Evolutionary conservation across 1,284 basidiomycete species (phyloP), one percentile per base, ranked within the genome.

Genomic region (Ganoderma sp.): DNA sequence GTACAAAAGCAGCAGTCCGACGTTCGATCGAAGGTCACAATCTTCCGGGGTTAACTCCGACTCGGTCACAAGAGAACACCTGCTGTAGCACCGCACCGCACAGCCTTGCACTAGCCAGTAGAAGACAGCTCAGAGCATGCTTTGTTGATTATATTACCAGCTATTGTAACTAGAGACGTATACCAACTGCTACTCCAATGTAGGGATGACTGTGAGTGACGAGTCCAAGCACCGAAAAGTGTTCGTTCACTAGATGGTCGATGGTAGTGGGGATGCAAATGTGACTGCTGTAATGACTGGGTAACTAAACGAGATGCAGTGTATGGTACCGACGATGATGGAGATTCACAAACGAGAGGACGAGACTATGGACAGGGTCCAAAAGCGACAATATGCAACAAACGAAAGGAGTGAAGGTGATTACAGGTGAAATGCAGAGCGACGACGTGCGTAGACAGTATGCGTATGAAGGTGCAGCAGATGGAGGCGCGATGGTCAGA

Each of bases 341-440:
- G 54, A n/a, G n/a, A 61, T 64, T 59, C 59, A 56, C 25, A 32
- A 45, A 57, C n/a, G 37, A 64, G 22, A 60, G 58, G 37, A 52
- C 39, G 61, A 22, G 25, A 59, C 61, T 69, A 71, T 69, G 70
- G 60, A 71, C 68, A 74, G 42, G 41, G 69, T 71, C 71, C 72
- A 45, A 69, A 69, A 63, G 66, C 58, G 22, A 50, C 39, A 76
- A 69, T 74, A 75, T 75, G 68, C 69, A 68, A 72, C 73, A 67
- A 37, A 63, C 28, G 64, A 69, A 72, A 66, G 58, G 71, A 70
- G 63, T 56, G 68, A 52, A 70, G 70, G 41, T 22, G 58, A 75
- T 72, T 73, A 73, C 67, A 68, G 52, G 63, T 58, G 64, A 63
- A 70, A 65, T 65, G 69, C 68, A 70, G 62, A 69, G 69, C 70